Evolutionary conservation across 2,329 filamentous ascomycete species (phyloP).

Genomic region (Dactylonectria macrodidyma): DNA sequence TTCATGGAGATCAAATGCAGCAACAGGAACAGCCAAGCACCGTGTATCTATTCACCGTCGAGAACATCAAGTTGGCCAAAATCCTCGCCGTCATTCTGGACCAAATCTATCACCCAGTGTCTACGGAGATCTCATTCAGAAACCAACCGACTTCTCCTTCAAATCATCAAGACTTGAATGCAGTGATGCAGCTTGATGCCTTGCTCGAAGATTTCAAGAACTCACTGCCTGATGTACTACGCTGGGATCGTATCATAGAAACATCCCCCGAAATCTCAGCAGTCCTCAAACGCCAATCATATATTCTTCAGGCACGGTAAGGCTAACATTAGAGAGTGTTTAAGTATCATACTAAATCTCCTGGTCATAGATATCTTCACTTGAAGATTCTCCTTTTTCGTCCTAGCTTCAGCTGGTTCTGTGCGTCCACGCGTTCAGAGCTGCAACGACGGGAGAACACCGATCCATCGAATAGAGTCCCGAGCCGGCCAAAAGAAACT

Average conservation of each 20-base stretch:
- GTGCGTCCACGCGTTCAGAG: neutral
- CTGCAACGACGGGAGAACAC: neutral
- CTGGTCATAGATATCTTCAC: slow-evolving; percentile 5
- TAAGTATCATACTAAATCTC: neutral
- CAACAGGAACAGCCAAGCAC: neutral
- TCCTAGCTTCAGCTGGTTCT: slow-evolving; percentile 19
- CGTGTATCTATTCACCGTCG: slow-evolving; percentile 10
- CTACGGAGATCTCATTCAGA: neutral
- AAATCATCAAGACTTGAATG: neutral
- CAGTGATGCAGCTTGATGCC: neutral
- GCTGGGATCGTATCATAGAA: slow-evolving; percentile 1
- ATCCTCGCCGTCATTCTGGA: slow-evolving; percentile 12
- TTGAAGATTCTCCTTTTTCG: slow-evolving; percentile 19
- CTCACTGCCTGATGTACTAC: neutral
- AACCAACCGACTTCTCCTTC: neutral
- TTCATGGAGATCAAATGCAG: neutral
- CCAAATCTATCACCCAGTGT: slow-evolving; percentile 9
- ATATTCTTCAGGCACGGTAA: slow-evolving; percentile 20
- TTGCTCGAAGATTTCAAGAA: neutral
- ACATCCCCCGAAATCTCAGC: neutral
- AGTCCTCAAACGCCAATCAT: slow-evolving; percentile 9
- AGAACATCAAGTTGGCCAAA: slow-evolving; percentile 18
- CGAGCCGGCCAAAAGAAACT: neutral
- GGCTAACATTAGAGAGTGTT: no score
- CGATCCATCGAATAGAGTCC: neutral